phyloP scores from a whole-genome alignment of 441 rosid species.

The Jatropha podagrica region DNA sequence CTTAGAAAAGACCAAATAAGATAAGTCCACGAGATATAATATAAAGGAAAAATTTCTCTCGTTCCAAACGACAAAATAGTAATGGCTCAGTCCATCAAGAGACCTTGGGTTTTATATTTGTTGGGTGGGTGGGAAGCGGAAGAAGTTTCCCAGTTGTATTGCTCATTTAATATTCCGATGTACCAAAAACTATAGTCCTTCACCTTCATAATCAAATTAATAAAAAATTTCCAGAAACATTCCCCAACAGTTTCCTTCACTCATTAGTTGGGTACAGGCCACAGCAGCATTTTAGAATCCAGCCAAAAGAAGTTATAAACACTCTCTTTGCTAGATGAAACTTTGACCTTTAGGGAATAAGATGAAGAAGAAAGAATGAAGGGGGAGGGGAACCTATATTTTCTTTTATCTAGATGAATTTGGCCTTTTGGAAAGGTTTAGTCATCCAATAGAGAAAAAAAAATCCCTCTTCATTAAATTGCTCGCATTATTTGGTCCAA shows the following conservation, averaged over 20 bases:
- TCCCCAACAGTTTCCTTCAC: not conserved
- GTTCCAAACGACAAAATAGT: not conserved
- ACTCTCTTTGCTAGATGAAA: not conserved
- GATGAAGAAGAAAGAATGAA: not conserved
- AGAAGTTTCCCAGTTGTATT: not conserved
- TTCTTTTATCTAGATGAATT: not conserved
- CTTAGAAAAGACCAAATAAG: not conserved
- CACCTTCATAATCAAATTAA: not conserved
- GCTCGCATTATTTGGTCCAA: not conserved
- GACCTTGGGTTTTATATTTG: not conserved
- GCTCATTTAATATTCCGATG: not conserved
- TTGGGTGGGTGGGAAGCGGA: not conserved
- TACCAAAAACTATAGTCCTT: not conserved
- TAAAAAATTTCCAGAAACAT: slow-evolving; percentile 1
- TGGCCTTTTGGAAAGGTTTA: not conserved
- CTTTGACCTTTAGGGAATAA: not conserved
- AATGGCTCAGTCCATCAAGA: not conserved
- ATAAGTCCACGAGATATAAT: not conserved
- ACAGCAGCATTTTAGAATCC: not conserved
- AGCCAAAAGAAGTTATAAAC: not conserved
- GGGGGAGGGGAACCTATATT: not conserved
- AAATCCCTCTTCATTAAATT: not conserved
- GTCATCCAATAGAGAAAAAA: not conserved
- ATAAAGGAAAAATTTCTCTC: not conserved
- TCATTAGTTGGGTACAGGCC: not conserved